Evolutionary conservation across 1,284 basidiomycete species (phyloP), one percentile per base, ranked within the genome.

Genomic region (Ganoderma boninense): DNA sequence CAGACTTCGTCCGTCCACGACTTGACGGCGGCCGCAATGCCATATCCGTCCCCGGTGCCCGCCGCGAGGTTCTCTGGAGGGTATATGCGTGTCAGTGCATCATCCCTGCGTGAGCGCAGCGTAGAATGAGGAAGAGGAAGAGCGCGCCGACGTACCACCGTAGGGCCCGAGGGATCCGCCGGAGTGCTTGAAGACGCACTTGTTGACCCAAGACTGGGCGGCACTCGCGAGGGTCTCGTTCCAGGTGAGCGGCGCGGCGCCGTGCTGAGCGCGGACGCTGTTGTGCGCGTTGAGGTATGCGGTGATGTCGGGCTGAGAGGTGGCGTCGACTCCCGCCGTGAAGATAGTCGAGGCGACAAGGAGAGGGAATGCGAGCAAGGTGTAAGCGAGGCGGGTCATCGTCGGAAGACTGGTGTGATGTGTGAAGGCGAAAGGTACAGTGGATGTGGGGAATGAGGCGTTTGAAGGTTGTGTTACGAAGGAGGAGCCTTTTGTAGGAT

Each of bases 191-290:
- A 90, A 92, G 7, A 83, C 77, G 75, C 91, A 93, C 26, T 81
- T 79, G 74, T 89, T 85, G 3, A 90, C 90, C 92, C 91, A 93
- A 69, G 85, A 72, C 77, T 90, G 88, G 35, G 91, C 92, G 69
- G 86, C 86, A n/a, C 76, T 74, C 4, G 89, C 88, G 42, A 90
- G 79, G 11, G 80, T 78, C 65, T 88, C 80, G 77, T 82, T 89
- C 91, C 91, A 93, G 0, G 84, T 84, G 60, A 94, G 79, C 26
- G 85, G 72, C 2, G 78, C 69, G 20, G 91, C 92, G 62, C 90
- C 90, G 76, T 92, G 90, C 70, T 86, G 79, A 0, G 87, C 83
- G 46, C 91, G 87, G 70, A 89, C 76, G 2, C 81, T 78, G 80
- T 93, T 93, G 80, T 93, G 92, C 16, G 82, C 84, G 11, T 78